Evolutionary conservation across 2,329 filamentous ascomycete genomes (phyloP).

Genomic region (Calycina marina): DNA sequence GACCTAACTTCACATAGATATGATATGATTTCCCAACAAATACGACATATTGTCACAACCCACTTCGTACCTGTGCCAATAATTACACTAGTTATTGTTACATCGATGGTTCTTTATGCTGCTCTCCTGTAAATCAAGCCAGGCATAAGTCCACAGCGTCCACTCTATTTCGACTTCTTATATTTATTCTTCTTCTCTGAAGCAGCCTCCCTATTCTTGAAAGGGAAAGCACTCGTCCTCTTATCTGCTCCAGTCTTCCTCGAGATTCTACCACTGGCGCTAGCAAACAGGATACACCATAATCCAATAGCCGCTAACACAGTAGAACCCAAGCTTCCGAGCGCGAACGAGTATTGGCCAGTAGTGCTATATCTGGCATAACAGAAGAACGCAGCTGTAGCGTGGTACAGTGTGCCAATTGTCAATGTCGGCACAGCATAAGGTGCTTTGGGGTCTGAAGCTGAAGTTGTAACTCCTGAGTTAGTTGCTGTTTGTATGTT

Average conservation of each 20-base stretch:
- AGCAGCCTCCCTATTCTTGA: conserved; percentile 38
- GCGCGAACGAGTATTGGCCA: conserved; percentile 33
- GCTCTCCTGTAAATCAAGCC: too few relatives aligned
- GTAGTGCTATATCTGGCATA: conserved; percentile 42
- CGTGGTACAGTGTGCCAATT: conserved; percentile 44
- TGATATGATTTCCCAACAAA: too few relatives aligned
- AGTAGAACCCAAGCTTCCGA: conserved; percentile 35
- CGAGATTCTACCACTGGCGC: conserved; percentile 39
- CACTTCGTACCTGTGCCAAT: too few relatives aligned
- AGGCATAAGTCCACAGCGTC: too few relatives aligned
- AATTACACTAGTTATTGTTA: too few relatives aligned
- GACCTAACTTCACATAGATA: too few relatives aligned
- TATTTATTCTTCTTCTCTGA: conserved; percentile 15
- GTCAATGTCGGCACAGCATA: conserved; percentile 45
- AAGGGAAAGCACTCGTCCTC: conserved; percentile 50
- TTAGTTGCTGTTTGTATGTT: conserved; percentile 10
- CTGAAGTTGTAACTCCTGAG: conserved; percentile 27
- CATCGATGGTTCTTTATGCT: too few relatives aligned
- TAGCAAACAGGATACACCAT: conserved; percentile 38
- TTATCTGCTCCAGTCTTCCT: conserved; percentile 52
- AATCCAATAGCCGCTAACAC: conserved; percentile 38
- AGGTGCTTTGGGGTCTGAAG: conserved; percentile 33
- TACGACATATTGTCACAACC: too few relatives aligned
- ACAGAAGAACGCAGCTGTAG: conserved; percentile 37
- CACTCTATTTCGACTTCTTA: conserved; percentile 1